Conservation (phyloP, 2,329 filamentous ascomycete genomes). For the Fusarium newnesense region DNA sequence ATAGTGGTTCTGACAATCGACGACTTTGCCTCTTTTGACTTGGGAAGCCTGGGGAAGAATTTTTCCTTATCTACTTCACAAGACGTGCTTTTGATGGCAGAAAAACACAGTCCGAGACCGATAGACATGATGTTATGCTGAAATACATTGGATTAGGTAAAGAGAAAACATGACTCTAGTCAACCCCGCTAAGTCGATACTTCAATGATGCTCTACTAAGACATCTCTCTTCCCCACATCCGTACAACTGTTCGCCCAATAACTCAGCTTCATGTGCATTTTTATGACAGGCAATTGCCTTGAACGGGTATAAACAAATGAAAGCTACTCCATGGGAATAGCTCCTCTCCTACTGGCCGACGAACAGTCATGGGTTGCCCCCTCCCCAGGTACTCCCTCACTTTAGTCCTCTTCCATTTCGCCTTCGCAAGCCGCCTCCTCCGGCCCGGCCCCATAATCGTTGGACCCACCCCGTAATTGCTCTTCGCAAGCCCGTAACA, state of each 20-base stretch:
- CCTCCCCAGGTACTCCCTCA: background rate
- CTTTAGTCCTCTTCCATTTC: conserved; percentile 1
- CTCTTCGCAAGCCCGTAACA: conserved; percentile 9
- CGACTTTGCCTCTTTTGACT: conserved; percentile 21
- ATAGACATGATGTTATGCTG: background rate
- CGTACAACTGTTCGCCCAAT: background rate
- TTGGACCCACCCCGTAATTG: conserved; percentile 1
- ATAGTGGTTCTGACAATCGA: conserved; percentile 9
- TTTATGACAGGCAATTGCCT: conserved; percentile 18
- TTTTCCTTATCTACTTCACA: conserved; percentile 19
- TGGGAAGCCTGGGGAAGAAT: conserved; percentile 17
- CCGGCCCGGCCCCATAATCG: conserved; percentile 18
- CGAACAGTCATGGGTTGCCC: background rate
- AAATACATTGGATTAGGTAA: conserved; percentile 6
- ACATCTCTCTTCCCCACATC: conserved; percentile 4
- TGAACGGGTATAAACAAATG: conserved; percentile 33
- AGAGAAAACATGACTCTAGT: background rate
- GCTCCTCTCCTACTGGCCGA: conserved; percentile 6
- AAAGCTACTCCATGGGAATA: conserved; percentile 21
- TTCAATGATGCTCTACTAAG: background rate
- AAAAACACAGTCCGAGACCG: background rate
- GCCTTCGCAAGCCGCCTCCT: conserved; percentile 21
- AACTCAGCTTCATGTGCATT: background rate
- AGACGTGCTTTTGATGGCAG: background rate
- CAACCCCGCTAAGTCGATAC: background rate